A percentile compares a stretch with the other conserved stretches of the same genome.
phyloP scores from a whole-genome alignment of 305 asterid species.

The Fraxinus dipetala region DNA sequence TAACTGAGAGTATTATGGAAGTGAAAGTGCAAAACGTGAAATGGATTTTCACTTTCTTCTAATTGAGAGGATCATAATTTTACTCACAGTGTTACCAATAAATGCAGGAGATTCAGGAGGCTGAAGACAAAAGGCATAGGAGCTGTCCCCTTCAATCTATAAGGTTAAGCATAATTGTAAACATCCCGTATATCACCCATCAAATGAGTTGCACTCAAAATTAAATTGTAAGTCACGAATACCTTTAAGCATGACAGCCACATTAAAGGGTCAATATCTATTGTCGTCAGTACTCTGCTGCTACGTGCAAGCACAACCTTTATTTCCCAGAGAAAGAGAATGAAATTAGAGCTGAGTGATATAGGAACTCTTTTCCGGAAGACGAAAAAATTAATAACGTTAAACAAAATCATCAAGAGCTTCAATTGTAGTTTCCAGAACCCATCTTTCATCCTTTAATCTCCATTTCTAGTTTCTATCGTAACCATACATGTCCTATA shows the following conservation, averaged over 20 bases:
- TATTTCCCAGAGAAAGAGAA: conserved; percentile 22
- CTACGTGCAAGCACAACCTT: conserved; percentile 98
- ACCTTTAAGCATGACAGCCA: conserved; percentile 83
- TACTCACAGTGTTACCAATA: conserved; percentile 92
- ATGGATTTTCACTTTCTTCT: not conserved
- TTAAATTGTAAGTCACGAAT: conserved; percentile 11
- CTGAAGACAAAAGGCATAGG: conserved; percentile 90
- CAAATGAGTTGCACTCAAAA: not conserved
- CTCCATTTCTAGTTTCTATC: conserved; percentile 1
- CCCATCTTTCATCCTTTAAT: not conserved
- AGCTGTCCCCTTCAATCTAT: conserved; percentile 70
- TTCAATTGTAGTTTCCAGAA: not conserved
- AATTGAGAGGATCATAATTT: conserved; percentile 5
- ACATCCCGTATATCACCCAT: conserved; percentile 1
- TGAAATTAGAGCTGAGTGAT: not conserved
- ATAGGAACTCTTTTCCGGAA: not conserved
- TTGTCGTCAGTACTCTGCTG: conserved; percentile 64
- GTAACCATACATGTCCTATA: not conserved
- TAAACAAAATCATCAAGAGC: not conserved
- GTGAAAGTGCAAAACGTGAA: not conserved
- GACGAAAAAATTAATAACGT: too few species aligned
- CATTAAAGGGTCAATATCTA: conserved; percentile 65
- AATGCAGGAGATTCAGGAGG: conserved; percentile 94
- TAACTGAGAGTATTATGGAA: not conserved
- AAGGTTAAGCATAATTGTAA: conserved; percentile 20